phyloP scores from a whole-genome alignment of 495 filamentous ascomycete genomes.

The Chaetomium cochliodes region DNA sequence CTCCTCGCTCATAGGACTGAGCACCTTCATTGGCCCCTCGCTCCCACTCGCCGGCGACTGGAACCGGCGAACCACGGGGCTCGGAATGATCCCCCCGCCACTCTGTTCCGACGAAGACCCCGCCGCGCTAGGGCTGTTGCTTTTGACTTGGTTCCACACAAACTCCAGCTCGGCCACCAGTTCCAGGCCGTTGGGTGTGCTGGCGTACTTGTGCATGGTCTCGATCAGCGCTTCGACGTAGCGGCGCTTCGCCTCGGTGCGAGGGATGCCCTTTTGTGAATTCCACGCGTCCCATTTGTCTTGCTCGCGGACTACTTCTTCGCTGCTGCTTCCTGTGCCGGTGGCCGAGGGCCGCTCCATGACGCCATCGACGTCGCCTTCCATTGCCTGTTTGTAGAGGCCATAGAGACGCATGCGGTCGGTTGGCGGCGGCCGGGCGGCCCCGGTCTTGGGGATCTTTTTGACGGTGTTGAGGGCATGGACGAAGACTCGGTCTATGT shows the following conservation, averaged over 20 bases:
- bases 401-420: constrained; percentile 93
- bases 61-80: constrained; percentile 42
- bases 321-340: constrained; percentile 25
- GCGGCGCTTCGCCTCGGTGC: constrained; percentile 89
- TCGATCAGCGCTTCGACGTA: constrained; percentile 92
- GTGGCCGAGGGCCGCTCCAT: constrained; percentile 73
- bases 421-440: constrained; percentile 76
- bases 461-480: constrained; percentile 98
- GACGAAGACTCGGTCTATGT: constrained; percentile 90
- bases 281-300: constrained; percentile 92
- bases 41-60: constrained; percentile 46
- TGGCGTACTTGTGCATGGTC: constrained; percentile 93
- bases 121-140: constrained; percentile 65
- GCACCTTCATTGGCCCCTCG: constrained; percentile 61
- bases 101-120: constrained; percentile 50
- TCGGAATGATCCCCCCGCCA: constrained; percentile 15
- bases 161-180: constrained; percentile 94
- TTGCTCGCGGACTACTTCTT: constrained; percentile 54
- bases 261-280: constrained; percentile 69
- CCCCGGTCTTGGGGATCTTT: constrained; percentile 91
- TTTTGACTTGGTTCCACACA: constrained; percentile 96
- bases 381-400: constrained; percentile 98
- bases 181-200: constrained; percentile 79
- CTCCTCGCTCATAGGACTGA: constrained; percentile 78
- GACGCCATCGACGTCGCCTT: constrained; percentile 90